A percentile compares a stretch with the other conserved stretches of the same genome.
phyloP scores from a whole-genome alignment of 306 rosid species.

The Sechiopsis laciniata region DNA sequence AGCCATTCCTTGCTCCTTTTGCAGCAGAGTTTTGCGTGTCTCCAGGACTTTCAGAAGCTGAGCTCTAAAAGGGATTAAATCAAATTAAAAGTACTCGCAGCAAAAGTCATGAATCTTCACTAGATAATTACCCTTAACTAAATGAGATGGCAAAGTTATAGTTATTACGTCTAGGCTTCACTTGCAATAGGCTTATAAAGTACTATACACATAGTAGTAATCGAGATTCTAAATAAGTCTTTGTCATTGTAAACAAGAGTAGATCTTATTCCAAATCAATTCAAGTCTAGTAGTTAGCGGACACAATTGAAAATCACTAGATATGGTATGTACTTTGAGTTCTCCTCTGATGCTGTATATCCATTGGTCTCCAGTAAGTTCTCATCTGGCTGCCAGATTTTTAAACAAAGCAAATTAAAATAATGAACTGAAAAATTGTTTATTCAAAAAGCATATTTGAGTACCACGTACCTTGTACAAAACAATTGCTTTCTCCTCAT shows the following conservation, averaged over 20 bases:
- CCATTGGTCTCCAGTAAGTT: conserved; percentile 63
- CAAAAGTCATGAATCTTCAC: background rate
- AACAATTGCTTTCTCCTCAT: conserved; percentile 89
- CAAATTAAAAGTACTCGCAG: conserved; percentile 21
- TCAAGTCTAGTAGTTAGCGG: background rate
- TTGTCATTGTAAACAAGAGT: background rate
- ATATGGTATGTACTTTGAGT: conserved; percentile 62
- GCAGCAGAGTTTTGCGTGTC: conserved; percentile 75
- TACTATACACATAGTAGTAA: background rate
- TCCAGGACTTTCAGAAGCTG: conserved; percentile 94
- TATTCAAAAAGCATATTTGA: conserved; percentile 15
- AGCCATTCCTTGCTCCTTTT: conserved; percentile 99
- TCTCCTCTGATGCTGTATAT: conserved; percentile 49
- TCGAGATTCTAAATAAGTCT: background rate
- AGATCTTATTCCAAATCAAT: background rate
- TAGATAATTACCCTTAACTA: background rate
- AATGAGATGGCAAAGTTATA: background rate
- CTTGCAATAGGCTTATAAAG: background rate
- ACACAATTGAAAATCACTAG: conserved; percentile 14
- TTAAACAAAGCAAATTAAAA: conserved; percentile 27
- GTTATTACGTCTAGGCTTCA: background rate
- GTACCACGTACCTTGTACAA: conserved; percentile 60
- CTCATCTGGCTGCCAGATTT: conserved; percentile 59
- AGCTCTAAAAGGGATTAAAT: conserved; percentile 43
- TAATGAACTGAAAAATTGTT: background rate